Evolutionary conservation across 1,284 basidiomycete species (phyloP), one percentile per base, ranked within the genome.

Genomic region (Xanthoconium separans): DNA sequence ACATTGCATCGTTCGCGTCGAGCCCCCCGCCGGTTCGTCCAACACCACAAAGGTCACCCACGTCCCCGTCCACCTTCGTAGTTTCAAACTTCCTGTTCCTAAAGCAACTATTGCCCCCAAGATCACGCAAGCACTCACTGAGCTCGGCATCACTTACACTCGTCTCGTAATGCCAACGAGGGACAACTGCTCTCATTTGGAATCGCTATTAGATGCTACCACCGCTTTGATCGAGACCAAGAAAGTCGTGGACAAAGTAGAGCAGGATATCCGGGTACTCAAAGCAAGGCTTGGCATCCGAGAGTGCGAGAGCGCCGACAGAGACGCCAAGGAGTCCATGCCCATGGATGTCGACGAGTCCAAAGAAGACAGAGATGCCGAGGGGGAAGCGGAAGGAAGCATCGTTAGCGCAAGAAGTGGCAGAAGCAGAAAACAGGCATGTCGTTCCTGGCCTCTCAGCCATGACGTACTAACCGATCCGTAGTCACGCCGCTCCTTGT

Each of bases 151-250:
- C 36, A 81, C 79, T n/a, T 78, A 85, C 57, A 78, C 79, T 16
- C 82, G 89, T 13, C 79, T 97, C 49, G 89, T 95, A 59, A 96
- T 97, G 93, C 94, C 95, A 15, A 96, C 95, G 2, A 79, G 84
- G 33, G 83, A 85, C 29, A 96, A 93, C 60, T 77, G 87, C 50
- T 77, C 81, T 47, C 82, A 81, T 58, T 77, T 93, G 34, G 93
- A 95, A 58, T 75, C 77, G 6, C 72, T 97, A 15, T 67, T 95
- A 30, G 83, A 85, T 6, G 84, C 90, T 1, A 83, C 91, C 0
- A 79, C 79, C 4, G 76, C 82, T 16, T 72, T 97, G 61, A 78
- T 95, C 15, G 94, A 98, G 61, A 87, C 87, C 59, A 97, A 96
- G 77, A 88, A 90, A 62, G 77, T 85, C n/a, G 82, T 91, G 22